phyloP scores from a whole-genome alignment of 129 eudicot species.

The Glebionis coronaria region DNA sequence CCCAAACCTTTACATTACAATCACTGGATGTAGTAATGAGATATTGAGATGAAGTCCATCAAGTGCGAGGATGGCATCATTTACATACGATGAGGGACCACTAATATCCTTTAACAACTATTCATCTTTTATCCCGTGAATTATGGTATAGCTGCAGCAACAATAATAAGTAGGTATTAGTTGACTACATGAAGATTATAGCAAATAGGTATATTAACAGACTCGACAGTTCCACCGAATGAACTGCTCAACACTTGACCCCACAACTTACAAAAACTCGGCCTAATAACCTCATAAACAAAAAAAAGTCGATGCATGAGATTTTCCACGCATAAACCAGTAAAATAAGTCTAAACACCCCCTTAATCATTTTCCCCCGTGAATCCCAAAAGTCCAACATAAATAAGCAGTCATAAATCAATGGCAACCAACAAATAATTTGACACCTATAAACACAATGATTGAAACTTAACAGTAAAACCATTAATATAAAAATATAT shows the following conservation, averaged over 20 bases:
- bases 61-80: slow-evolving; percentile 81
- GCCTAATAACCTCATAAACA: too few species aligned
- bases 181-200: not conserved
- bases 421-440: too few species aligned
- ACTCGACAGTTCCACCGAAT: slow-evolving; percentile 93
- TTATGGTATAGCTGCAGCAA: slow-evolving; percentile 31
- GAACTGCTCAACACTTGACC: slow-evolving; percentile 88
- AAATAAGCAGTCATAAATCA: too few species aligned
- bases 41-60: slow-evolving; percentile 86
- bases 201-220: slow-evolving; percentile 1
- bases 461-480: too few species aligned
- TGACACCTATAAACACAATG: too few species aligned
- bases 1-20: slow-evolving; percentile 98
- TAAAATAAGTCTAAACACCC: too few species aligned
- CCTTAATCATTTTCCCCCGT: too few species aligned
- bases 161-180: not conserved
- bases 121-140: slow-evolving; percentile 89
- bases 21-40: slow-evolving; percentile 96
- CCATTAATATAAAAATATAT: too few species aligned
- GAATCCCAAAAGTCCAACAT: too few species aligned
- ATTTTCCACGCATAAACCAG: too few species aligned
- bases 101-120: slow-evolving; percentile 88
- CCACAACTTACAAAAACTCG: too few species aligned
- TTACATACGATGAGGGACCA: slow-evolving; percentile 90
- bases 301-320: too few species aligned